Percentiles rank a stretch among this genome's conserved stretches.
Conservation (phyloP, 805 yeast genomes). For the Candida ortonii region DNA sequence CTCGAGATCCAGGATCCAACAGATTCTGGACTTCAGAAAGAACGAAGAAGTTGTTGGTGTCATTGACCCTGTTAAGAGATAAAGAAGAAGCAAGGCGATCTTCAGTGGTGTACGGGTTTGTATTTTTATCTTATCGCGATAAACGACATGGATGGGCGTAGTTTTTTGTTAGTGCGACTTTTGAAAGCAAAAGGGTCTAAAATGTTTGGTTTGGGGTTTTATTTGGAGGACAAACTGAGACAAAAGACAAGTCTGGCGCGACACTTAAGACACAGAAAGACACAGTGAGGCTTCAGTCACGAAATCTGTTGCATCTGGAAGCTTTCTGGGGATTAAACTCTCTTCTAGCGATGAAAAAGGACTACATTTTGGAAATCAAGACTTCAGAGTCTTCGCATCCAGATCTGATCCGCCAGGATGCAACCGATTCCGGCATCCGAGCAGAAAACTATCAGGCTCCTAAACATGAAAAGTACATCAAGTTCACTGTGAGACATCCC, state of each 20-base stretch:
- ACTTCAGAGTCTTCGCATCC: constrained; percentile 22
- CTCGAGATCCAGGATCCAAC: constrained; percentile 41
- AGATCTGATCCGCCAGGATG: constrained; percentile 20
- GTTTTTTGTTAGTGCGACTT: constrained; percentile 1
- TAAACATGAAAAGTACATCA: constrained; percentile 16
- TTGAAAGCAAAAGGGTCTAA: neutral
- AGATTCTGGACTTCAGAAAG: constrained; percentile 54
- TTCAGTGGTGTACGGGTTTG: neutral
- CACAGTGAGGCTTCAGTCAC: too few species aligned
- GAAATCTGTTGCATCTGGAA: too few species aligned
- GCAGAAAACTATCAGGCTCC: constrained; percentile 1
- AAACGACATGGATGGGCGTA: too few species aligned
- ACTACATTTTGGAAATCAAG: constrained; percentile 28
- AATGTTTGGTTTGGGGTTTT: neutral
- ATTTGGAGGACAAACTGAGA: neutral
- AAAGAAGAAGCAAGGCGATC: neutral
- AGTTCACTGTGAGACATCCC: constrained; percentile 20
- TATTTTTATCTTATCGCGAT: too few species aligned
- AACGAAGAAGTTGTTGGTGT: constrained; percentile 70
- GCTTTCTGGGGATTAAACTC: neutral
- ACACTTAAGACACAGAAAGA: too few species aligned
- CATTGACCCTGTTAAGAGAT: constrained; percentile 19
- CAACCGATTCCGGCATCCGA: constrained; percentile 1
- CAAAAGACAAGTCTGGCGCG: too few species aligned
- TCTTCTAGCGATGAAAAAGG: constrained; percentile 19